These are phyloP conservation scores for Apium graveolens DNA, from an alignment of 129 eudicot genomes.

Conservation along the genomic window DNA sequence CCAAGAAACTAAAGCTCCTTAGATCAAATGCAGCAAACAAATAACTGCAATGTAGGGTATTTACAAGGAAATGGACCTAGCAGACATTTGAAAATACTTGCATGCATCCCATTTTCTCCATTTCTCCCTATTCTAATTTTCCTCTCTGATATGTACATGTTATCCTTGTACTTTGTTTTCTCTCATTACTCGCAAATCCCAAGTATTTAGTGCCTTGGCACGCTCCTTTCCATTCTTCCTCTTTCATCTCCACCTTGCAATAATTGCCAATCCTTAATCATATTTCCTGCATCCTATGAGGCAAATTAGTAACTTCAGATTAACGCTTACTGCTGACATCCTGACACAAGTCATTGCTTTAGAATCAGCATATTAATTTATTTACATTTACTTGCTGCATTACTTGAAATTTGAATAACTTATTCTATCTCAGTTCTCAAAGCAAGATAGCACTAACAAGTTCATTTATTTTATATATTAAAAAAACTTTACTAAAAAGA, in stretches of 20 bases:
- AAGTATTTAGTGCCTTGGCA: not conserved
- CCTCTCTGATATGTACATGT: not conserved
- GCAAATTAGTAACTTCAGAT: not conserved
- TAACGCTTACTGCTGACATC: too few species aligned
- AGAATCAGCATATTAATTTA: not conserved
- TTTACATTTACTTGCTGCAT: not conserved
- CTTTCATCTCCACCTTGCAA: not conserved
- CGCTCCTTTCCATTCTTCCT: not conserved
- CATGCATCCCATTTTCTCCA: not conserved
- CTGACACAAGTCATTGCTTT: not conserved
- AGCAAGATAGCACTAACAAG: not conserved
- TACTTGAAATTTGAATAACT: not conserved
- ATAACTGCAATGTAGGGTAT: not conserved
- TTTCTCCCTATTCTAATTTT: not conserved
- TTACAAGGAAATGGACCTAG: not conserved
- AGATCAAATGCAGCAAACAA: not conserved
- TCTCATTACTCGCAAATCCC: not conserved
- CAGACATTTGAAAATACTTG: not conserved
- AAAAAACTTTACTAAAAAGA: conserved; percentile 5
- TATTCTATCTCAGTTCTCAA: not conserved
- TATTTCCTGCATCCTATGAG: not conserved
- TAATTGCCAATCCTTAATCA: not conserved
- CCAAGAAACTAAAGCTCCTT: not conserved
- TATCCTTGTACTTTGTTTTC: not conserved
- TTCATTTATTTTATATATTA: not conserved